These are phyloP conservation scores for Candida tetrigidarum DNA, from an alignment of 1,139 yeast species.

Conservation along the genomic window DNA sequence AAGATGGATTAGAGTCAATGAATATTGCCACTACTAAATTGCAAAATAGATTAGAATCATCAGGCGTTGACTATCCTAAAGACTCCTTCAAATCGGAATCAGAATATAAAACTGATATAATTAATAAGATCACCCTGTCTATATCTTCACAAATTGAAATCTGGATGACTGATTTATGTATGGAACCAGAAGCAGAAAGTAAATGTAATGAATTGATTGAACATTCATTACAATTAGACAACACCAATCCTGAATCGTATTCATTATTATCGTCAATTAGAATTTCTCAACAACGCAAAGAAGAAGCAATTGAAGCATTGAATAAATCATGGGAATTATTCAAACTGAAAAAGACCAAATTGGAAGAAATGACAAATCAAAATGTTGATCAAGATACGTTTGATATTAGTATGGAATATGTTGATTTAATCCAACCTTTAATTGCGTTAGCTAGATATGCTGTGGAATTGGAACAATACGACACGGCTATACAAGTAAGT, in stretches of 20 bases:
- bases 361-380: slow-evolving; percentile 49
- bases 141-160: slow-evolving; percentile 88
- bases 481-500: slow-evolving; percentile 63
- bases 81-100: slow-evolving; percentile 31
- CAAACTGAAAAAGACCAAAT: slow-evolving; percentile 48
- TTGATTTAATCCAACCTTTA: slow-evolving; percentile 69
- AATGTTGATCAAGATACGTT: slow-evolving; percentile 32
- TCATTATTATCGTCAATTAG: slow-evolving; percentile 84
- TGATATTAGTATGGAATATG: slow-evolving; percentile 54
- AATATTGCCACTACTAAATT: slow-evolving; percentile 65
- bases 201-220: slow-evolving; percentile 76
- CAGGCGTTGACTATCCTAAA: neutral
- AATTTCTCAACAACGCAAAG: slow-evolving; percentile 79
- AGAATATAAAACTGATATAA: slow-evolving; percentile 34
- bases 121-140: slow-evolving; percentile 69
- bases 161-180: slow-evolving; percentile 99
- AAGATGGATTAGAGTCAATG: slow-evolving; percentile 69
- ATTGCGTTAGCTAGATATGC: slow-evolving; percentile 73
- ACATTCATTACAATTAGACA: slow-evolving; percentile 65
- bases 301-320: slow-evolving; percentile 76
- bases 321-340: slow-evolving; percentile 76
- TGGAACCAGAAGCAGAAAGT: slow-evolving; percentile 87
- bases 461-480: slow-evolving; percentile 75
- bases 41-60: slow-evolving; percentile 23
- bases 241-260: slow-evolving; percentile 76